Evolutionary conservation across 2,329 filamentous ascomycete genomes (phyloP).

Genomic region (Cryphonectria parasitica): DNA sequence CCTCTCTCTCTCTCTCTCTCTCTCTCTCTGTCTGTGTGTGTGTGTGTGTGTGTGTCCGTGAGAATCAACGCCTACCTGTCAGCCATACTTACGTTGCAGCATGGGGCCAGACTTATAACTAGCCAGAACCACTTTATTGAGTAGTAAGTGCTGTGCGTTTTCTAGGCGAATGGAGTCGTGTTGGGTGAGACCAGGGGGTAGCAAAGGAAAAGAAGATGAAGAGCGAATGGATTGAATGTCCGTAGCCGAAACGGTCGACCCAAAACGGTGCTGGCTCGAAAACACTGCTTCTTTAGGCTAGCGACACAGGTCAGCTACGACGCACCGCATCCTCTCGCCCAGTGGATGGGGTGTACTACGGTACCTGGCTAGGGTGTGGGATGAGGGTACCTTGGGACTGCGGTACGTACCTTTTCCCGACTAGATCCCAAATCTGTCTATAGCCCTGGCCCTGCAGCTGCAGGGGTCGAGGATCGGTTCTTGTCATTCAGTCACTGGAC

Average conservation of each 20-base stretch:
- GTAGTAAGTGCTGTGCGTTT: not conserved
- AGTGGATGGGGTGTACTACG: not conserved
- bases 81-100: not conserved
- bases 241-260: conserved; percentile 4
- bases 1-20: not conserved
- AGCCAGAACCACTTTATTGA: not conserved
- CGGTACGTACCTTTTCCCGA: not conserved
- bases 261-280: conserved; percentile 8
- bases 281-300: not conserved
- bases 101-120: not conserved
- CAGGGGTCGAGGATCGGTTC: conserved; percentile 2
- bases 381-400: not conserved
- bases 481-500: conserved; percentile 4
- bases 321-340: not conserved
- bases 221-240: not conserved
- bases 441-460: not conserved
- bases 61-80: not conserved
- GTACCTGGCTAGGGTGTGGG: conserved; percentile 5
- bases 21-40: too few relatives aligned
- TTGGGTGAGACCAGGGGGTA: not conserved
- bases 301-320: not conserved
- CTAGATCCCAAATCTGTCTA: conserved; percentile 4
- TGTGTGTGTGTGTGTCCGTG: too few relatives aligned
- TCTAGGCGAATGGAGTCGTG: not conserved
- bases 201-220: not conserved